Evolutionary conservation across 805 yeast species (phyloP).

Genomic region (Ogataea glucozyma): DNA sequence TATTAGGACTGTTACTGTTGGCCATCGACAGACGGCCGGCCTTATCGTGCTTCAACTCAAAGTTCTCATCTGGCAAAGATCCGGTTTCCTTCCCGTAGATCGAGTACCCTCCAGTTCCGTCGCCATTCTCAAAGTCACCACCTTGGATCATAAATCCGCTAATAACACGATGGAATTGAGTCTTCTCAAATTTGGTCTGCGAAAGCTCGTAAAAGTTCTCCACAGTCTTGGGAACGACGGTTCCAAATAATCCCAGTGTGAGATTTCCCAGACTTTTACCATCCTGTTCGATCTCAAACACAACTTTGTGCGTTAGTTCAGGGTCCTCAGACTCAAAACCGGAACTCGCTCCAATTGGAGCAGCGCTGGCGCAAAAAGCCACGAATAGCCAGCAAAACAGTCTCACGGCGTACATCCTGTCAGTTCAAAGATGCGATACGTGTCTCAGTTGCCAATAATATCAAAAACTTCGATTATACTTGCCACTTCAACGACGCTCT

Average conservation of each 20-base stretch:
- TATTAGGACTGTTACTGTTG: slow-evolving; percentile 49
- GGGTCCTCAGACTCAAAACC: too few relatives aligned
- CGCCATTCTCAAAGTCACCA: slow-evolving; percentile 70
- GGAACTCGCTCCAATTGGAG: slow-evolving; percentile 13
- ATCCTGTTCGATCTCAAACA: slow-evolving; percentile 40
- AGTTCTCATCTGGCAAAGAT: slow-evolving; percentile 72
- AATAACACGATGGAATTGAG: slow-evolving; percentile 74
- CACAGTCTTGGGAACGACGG: slow-evolving; percentile 63
- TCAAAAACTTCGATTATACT: neutral
- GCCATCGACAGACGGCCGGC: slow-evolving; percentile 52
- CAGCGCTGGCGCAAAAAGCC: slow-evolving; percentile 3
- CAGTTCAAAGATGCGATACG: neutral
- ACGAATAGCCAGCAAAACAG: slow-evolving; percentile 6
- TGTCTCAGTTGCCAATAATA: neutral
- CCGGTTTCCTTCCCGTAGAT: slow-evolving; percentile 62
- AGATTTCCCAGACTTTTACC: slow-evolving; percentile 42
- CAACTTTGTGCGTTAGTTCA: slow-evolving; percentile 46
- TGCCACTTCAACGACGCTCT: neutral
- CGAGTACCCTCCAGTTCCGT: slow-evolving; percentile 78
- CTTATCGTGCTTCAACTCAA: slow-evolving; percentile 47
- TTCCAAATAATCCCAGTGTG: slow-evolving; percentile 64
- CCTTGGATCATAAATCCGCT: slow-evolving; percentile 81
- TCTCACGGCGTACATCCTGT: neutral
- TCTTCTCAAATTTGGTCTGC: slow-evolving; percentile 49
- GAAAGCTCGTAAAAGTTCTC: slow-evolving; percentile 57